Base-by-base conservation (phyloP, 257 asterid genomes). In the Lithospermum erythrorhizon region DNA sequence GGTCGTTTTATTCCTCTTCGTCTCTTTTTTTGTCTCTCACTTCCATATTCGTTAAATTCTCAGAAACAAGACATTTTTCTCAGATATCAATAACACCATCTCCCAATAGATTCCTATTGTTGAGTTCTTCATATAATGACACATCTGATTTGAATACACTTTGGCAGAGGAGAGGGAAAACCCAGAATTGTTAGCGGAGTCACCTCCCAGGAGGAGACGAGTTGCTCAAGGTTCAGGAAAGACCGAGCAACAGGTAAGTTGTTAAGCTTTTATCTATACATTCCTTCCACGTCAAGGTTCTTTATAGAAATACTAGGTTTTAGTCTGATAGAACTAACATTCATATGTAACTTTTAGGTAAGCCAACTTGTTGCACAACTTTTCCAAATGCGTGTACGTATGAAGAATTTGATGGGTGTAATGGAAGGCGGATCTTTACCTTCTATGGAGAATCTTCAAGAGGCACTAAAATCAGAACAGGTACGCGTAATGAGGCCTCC, bases 381-480 rank as follows among this genome's bases (percentile, higher is more conserved):
- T 61, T 91, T 91, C 78, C 95, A 91, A 82, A 91, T 91, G 98
- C 95, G 98, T 3, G 95, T 75, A 7, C 83, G 90, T 2, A 91
- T 91, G 98, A 91, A 88, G 90, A 91, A 91, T 73, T 81, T 91
- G 81, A 82, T 91, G 95, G 95, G 95, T 19, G 80, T 88, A 48
- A 88, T 91, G 96, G 89, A 86, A 78, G 90, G 90, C 58, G 97
- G 96, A 72, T 86, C 98, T 9, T 72, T 91, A 68, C 98, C 98
- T 65, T 61, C 95, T 47, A 62, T 91, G 77, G 79, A 80, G 81
- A 88, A 86, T 76, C 84, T 91, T 11, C 79, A 91, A 85, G 96
- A 91, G 75, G 88, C 96, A 68, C 70, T 88, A 57, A 86, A 86
- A 79, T 68, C 79, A 55, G 95, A 86, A 66, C 85, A 79, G 65